Evolutionary conservation across 768 basidiomycete species (phyloP), one percentile per base, ranked within the genome.

Genomic region (Clitopilus passeckerianus): DNA sequence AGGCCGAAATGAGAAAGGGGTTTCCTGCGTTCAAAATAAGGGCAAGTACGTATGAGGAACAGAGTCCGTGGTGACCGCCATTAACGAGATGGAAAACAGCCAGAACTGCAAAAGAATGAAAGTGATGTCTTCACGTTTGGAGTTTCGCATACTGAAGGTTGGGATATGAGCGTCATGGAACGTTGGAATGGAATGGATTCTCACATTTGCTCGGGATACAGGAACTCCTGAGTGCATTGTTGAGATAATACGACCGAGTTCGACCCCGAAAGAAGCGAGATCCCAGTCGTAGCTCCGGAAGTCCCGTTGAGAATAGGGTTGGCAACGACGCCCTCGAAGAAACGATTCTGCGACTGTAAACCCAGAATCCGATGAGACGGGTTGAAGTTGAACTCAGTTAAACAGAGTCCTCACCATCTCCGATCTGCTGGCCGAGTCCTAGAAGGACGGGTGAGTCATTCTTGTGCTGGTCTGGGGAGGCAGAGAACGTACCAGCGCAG

Each of bases 91-190:
- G 0, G 70, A 74, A 23, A 85, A 71, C 6, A 86, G 72, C 82
- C 82, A 86, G 64, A 84, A 78, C 61, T 86, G 82, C 0, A 81
- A 67, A 35, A 74, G 68, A 20, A 84, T 70, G 61, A 78, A 72
- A 1, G 79, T 71, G 6, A 81, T 63, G 57, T 83, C 82, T 60
- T 85, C 82, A 4, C 81, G 72, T 23, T 68, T 71, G 18, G 74
- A 73, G 53, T 80, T 77, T 14, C 71, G 66, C 35, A 82, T 67
- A 20, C 83, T 84, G 57, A 2, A 14, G 41, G 14, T 27, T 4
- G 53, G 23, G 56, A 53, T 5, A 53, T 15, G 55, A 35, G 15
- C 24, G 55, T 20, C 23, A 57, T 8, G 22, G 33, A n/a, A 20
- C n/a, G 12, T 37, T 1, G 22, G 57, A 23, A 33, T 14, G 35